Conservation (phyloP, 345 rosid genomes). For the Rubroshorea leprosula region DNA sequence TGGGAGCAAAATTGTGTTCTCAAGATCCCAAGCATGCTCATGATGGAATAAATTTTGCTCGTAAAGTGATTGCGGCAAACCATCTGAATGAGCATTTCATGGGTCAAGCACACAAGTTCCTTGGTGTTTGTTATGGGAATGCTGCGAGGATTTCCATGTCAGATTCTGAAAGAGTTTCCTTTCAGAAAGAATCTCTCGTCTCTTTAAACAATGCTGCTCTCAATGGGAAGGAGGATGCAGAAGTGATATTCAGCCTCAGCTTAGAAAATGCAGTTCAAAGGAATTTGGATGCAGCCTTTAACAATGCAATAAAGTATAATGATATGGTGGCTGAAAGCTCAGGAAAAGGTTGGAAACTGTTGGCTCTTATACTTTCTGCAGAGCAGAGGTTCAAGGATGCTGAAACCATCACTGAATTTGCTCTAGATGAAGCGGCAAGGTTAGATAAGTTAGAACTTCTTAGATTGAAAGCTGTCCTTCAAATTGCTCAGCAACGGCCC, state of each 20-base stretch:
- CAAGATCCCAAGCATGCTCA: constrained; percentile 51
- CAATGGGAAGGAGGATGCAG: constrained; percentile 45
- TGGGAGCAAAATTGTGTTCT: constrained; percentile 84
- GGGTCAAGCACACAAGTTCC: constrained; percentile 61
- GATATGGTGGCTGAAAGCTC: constrained; percentile 48
- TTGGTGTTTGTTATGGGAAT: constrained; percentile 76
- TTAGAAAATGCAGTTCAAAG: constrained; percentile 84
- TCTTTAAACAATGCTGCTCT: constrained; percentile 56
- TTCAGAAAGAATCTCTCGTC: constrained; percentile 54
- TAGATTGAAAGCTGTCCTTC: constrained; percentile 73
- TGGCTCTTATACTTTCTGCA: constrained; percentile 66
- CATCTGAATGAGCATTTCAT: constrained; percentile 41
- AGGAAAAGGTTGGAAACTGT: constrained; percentile 69
- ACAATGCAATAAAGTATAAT: constrained; percentile 52
- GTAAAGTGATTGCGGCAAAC: constrained; percentile 35
- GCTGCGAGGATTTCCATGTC: constrained; percentile 66
- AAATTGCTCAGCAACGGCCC: constrained; percentile 74
- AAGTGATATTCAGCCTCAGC: constrained; percentile 49
- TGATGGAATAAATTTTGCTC: constrained; percentile 62
- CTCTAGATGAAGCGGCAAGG: constrained; percentile 67
- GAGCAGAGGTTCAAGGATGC: constrained; percentile 69
- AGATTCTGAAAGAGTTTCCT: constrained; percentile 59
- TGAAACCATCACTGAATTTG: constrained; percentile 56
- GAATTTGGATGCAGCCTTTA: constrained; percentile 67
- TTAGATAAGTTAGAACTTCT: constrained; percentile 68